Conservation (phyloP, 345 rosid genomes). For the Pelargonium nanum region DNA sequence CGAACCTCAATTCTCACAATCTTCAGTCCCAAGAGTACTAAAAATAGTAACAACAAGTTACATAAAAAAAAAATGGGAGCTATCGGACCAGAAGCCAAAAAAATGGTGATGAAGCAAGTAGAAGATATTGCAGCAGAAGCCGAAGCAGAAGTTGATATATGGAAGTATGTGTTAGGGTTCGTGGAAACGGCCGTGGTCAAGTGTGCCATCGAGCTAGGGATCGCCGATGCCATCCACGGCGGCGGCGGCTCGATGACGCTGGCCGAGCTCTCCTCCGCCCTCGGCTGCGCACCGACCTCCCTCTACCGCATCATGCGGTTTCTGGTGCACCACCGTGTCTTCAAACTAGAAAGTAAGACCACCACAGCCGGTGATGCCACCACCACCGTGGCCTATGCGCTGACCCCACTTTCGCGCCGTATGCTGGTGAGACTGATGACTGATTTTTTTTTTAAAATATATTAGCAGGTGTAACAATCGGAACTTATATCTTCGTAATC, state of each 20-base stretch:
- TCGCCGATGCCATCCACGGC: slow-evolving; percentile 4
- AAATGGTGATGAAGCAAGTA: too few species aligned
- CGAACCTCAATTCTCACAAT: too few species aligned
- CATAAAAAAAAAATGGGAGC: too few species aligned
- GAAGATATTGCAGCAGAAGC: too few species aligned
- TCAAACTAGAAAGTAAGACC: neutral
- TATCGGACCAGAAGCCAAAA: too few species aligned
- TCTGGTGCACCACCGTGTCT: slow-evolving; percentile 6
- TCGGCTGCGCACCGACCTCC: slow-evolving; percentile 1
- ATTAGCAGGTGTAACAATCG: too few species aligned
- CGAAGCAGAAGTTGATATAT: slow-evolving; percentile 2
- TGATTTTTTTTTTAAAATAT: too few species aligned
- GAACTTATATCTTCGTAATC: too few species aligned
- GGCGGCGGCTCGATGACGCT: slow-evolving; percentile 4
- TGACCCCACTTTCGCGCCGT: slow-evolving; percentile 8
- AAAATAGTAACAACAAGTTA: too few species aligned
- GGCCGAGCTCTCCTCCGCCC: slow-evolving; percentile 5
- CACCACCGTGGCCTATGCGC: neutral
- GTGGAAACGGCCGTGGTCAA: slow-evolving; percentile 8
- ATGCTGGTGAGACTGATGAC: too few species aligned
- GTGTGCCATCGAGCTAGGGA: slow-evolving; percentile 12
- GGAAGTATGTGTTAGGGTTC: slow-evolving; percentile 13
- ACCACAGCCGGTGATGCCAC: too few species aligned
- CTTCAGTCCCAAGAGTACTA: too few species aligned
- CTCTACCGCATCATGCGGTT: slow-evolving; percentile 11